Base-by-base conservation (phyloP, 495 filamentous ascomycete genomes). In the Annulohypoxylon bovei region DNA sequence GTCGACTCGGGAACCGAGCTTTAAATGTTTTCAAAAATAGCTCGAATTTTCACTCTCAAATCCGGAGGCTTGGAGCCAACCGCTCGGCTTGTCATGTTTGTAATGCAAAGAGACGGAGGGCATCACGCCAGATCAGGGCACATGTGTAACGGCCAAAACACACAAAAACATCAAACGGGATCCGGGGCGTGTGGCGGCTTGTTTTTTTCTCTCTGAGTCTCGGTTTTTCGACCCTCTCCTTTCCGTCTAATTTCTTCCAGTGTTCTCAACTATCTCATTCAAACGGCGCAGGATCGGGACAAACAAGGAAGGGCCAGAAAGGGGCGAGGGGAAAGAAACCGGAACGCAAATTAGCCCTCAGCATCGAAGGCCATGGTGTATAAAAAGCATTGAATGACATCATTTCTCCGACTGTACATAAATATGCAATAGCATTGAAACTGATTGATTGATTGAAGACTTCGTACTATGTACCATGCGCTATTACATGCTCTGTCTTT, bases 371-470 rank as follows among this genome's bases (percentile, higher is more conserved):
- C 39, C 32, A 61, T 40, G 68, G 68, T 65, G 68, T 71, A 42
- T 71, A 70, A 55, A 71, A 71, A 66, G 68, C 68, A 66, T 71
- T 56, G 65, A 60, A 56, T 40, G 33, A 59, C 52, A 50, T 42
- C 49, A 20, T 30, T 54, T 56, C 54, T 37, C 37, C 39, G 47
- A 28, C 56, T 65, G 61, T 70, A 64, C 28, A 70, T 65, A 69
- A 12, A 11, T 59, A 53, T 52, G 28, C 62, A 59, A 52, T 39
- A 64, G 67, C 44, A 59, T 63, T 30, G 47, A 49, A 23, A n/a
- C n/a, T 16, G n/a, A 57, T 57, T n/a, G 53, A 59, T 52, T 49
- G 58, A 62, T 57, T 49, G 49, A 62, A 69, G 59, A 69, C 33
- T 63, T 63, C 63, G 20, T 62, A 33, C 35, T 25, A n/a, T n/a